Percentiles rank a stretch among this genome's conserved stretches.
These are phyloP conservation scores for Sporisorium sorghi DNA, from an alignment of 1,284 basidiomycete genomes.

Conservation along the genomic window DNA sequence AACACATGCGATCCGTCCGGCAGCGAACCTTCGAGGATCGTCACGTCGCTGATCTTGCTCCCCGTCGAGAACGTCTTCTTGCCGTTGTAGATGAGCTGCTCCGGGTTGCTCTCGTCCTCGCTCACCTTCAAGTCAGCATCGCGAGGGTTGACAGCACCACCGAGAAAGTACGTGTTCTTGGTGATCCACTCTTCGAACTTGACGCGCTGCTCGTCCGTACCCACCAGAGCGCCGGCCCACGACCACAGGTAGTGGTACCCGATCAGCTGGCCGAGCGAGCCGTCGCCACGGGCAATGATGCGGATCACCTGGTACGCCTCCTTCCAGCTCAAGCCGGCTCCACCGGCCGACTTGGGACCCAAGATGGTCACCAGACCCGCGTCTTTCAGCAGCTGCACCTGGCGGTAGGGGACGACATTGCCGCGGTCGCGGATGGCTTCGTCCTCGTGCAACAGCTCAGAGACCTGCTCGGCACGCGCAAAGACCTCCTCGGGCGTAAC, in stretches of 20 bases:
- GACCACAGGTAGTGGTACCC: conserved; percentile 64
- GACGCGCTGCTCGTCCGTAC: conserved; percentile 59
- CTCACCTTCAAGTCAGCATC: conserved; percentile 65
- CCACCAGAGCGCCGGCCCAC: conserved; percentile 62
- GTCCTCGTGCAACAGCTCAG: conserved; percentile 60
- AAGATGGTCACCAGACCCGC: conserved; percentile 65
- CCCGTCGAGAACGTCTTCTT: conserved; percentile 69
- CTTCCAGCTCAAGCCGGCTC: conserved; percentile 61
- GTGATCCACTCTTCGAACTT: conserved; percentile 53
- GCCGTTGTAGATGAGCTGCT: conserved; percentile 64
- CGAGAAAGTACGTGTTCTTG: conserved; percentile 63
- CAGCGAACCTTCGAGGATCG: conserved; percentile 67
- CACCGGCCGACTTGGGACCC: conserved; percentile 59
- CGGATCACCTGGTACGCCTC: conserved; percentile 63
- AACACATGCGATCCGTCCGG: conserved; percentile 64
- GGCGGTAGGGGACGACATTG: conserved; percentile 66
- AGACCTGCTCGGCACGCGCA: conserved; percentile 62
- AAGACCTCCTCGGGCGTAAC: conserved; percentile 57
- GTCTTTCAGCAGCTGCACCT: conserved; percentile 68
- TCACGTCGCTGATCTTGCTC: conserved; percentile 67
- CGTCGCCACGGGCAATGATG: conserved; percentile 65
- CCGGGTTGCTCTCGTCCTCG: conserved; percentile 51
- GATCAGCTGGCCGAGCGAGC: conserved; percentile 61
- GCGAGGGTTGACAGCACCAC: conserved; percentile 69
- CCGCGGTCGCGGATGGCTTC: conserved; percentile 65